Evolutionary conservation across 1,284 basidiomycete genomes (phyloP).

Genomic region (Melampsora abietis-canadensis): DNA sequence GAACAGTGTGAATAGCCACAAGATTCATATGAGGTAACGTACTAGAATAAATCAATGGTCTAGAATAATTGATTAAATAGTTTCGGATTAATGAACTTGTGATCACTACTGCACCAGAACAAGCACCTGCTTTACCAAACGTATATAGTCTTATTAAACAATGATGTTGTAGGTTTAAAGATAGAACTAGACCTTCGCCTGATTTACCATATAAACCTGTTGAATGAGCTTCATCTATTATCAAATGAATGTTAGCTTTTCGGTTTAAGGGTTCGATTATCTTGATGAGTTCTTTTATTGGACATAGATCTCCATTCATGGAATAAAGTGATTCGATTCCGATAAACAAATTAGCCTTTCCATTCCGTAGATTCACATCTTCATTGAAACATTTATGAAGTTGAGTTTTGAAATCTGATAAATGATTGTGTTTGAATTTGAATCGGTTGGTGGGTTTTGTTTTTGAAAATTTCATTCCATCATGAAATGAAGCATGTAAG

Average conservation of each 20-base stretch:
- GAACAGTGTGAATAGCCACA: neutral
- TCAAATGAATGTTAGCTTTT: conserved; percentile 38
- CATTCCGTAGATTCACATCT: conserved; percentile 14
- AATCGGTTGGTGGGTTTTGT: conserved; percentile 54
- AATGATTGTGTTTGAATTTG: conserved; percentile 73
- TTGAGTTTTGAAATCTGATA: conserved; percentile 51
- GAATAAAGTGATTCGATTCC: conserved; percentile 53
- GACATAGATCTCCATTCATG: conserved; percentile 53
- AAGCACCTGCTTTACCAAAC: conserved; percentile 50
- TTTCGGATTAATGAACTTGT: conserved; percentile 69
- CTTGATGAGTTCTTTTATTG: conserved; percentile 46
- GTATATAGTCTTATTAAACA: conserved; percentile 50
- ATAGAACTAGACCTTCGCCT: conserved; percentile 21
- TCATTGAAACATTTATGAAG: conserved; percentile 43
- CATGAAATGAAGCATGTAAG: conserved; percentile 88
- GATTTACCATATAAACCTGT: conserved; percentile 50
- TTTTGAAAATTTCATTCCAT: conserved; percentile 74
- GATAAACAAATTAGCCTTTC: conserved; percentile 46
- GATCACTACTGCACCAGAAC: conserved; percentile 68
- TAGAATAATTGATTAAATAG: conserved; percentile 88
- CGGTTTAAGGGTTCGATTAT: conserved; percentile 23
- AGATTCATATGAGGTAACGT: conserved; percentile 71
- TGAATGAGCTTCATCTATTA: conserved; percentile 48
- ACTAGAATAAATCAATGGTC: conserved; percentile 85
- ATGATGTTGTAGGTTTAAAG: conserved; percentile 27